Evolutionary conservation across 2,329 filamentous ascomycete species (phyloP).

Genomic region (Microdochium nivale): DNA sequence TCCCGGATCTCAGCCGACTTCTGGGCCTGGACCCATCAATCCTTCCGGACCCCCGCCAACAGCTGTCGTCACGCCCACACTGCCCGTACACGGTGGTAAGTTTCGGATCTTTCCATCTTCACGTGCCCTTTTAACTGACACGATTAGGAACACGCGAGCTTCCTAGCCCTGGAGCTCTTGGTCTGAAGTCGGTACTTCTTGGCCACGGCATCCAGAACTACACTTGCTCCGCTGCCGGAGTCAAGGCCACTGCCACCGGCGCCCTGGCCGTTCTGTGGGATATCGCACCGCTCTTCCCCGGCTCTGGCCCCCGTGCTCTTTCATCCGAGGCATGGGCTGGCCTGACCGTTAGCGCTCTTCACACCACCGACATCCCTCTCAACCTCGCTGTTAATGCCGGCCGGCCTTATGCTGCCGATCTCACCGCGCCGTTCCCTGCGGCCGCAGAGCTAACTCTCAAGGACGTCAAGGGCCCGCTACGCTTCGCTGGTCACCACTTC

Average conservation of each 20-base stretch:
- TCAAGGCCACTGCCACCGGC: slow-evolving; percentile 31
- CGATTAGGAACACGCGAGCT: slow-evolving; percentile 30
- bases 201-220: slow-evolving; percentile 64
- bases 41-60: slow-evolving; percentile 6
- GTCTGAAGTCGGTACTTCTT: slow-evolving; percentile 46
- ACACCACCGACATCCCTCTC: slow-evolving; percentile 34
- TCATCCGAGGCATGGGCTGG: slow-evolving; percentile 24
- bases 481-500: slow-evolving; percentile 56
- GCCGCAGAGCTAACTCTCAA: slow-evolving; percentile 28
- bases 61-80: slow-evolving; percentile 14
- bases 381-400: slow-evolving; percentile 26
- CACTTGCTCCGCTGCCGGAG: slow-evolving; percentile 38
- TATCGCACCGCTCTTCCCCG: slow-evolving; percentile 41
- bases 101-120: not conserved
- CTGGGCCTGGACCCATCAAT: not conserved
- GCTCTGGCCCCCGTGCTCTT: slow-evolving; percentile 28
- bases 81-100: slow-evolving; percentile 31
- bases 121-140: not conserved
- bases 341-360: slow-evolving; percentile 32
- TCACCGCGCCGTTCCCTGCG: slow-evolving; percentile 33
- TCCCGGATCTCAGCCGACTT: not conserved
- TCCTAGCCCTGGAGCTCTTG: slow-evolving; percentile 25
- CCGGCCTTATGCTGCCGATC: slow-evolving; percentile 30
- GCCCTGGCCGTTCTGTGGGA: slow-evolving; percentile 55
- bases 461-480: slow-evolving; percentile 20